A percentile compares a stretch with the other conserved stretches of the same genome.
phyloP scores from a whole-genome alignment of 2,329 filamentous ascomycete genomes.

The Aureobasidium subglaciale region DNA sequence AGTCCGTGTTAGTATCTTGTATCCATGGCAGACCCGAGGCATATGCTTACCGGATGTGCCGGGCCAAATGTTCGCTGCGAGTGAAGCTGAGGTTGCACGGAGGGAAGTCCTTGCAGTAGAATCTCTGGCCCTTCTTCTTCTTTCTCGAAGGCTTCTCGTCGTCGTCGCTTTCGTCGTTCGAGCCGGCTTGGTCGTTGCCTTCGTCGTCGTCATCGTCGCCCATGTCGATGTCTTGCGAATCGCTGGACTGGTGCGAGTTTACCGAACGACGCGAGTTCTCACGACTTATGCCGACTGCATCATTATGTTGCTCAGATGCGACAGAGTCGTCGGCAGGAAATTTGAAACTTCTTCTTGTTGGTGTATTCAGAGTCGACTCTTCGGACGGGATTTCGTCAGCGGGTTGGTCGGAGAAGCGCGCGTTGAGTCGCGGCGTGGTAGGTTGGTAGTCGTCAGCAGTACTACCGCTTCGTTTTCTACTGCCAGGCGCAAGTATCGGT shows the following conservation, averaged over 20 bases:
- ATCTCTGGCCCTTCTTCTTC: constrained; percentile 95
- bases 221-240: constrained; percentile 63
- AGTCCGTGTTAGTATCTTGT: constrained; percentile 22
- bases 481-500: constrained; percentile 4
- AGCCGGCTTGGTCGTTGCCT: constrained; percentile 56
- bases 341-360: constrained; percentile 51
- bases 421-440: constrained; percentile 46
- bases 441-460: constrained; percentile 48
- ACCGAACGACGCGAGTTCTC: constrained; percentile 14
- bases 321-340: constrained; percentile 36
- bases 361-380: constrained; percentile 45
- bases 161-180: constrained; percentile 46
- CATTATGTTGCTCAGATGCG: constrained; percentile 29
- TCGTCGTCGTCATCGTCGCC: constrained; percentile 63
- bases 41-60: constrained; percentile 71
- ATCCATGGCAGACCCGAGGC: background rate
- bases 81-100: constrained; percentile 94
- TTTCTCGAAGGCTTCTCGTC: constrained; percentile 79
- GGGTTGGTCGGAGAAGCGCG: constrained; percentile 34
- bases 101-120: constrained; percentile 92
- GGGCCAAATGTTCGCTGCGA: constrained; percentile 85
- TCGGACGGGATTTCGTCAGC: constrained; percentile 31
- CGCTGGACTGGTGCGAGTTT: constrained; percentile 52
- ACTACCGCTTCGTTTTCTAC: constrained; percentile 12
- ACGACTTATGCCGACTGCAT: constrained; percentile 8